A percentile compares a stretch with the other conserved stretches of the same genome.
Conservation (phyloP, 1,284 basidiomycete genomes). For the Cryptococcus hybrid region DNA sequence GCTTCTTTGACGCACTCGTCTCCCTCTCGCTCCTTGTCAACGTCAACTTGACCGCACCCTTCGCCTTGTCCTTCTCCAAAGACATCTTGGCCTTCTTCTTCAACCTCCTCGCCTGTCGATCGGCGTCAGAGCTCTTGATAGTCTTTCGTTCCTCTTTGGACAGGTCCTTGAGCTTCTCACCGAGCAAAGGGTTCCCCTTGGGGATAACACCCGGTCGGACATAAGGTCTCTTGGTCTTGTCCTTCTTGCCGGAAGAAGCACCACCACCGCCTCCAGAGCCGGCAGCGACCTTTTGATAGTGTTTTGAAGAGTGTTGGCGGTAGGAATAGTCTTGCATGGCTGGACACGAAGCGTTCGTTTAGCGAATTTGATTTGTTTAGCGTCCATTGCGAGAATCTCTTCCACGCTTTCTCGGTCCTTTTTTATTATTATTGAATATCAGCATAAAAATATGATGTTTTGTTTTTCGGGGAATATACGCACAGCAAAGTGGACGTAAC, state of each 20-base stretch:
- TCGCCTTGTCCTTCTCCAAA: conserved; percentile 66
- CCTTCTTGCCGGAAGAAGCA: too few relatives aligned
- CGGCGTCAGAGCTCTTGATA: conserved; percentile 70
- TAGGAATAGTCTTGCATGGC: conserved; percentile 65
- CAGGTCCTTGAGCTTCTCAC: conserved; percentile 68
- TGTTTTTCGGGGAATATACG: conserved; percentile 40
- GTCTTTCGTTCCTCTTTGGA: conserved; percentile 83
- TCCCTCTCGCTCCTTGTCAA: conserved; percentile 31
- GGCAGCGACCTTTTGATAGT: conserved; percentile 20
- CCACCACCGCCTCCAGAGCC: neutral
- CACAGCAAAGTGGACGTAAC: conserved; percentile 85
- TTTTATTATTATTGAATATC: conserved; percentile 53
- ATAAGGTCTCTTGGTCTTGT: conserved; percentile 2
- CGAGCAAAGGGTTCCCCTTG: conserved; percentile 75
- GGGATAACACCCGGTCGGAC: conserved; percentile 50
- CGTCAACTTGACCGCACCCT: conserved; percentile 34
- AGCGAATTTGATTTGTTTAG: conserved; percentile 76
- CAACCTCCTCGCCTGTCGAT: conserved; percentile 73
- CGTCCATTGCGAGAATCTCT: conserved; percentile 75
- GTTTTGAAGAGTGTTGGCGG: conserved; percentile 19
- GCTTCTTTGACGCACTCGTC: conserved; percentile 12
- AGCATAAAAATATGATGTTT: neutral
- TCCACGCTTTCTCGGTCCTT: conserved; percentile 87
- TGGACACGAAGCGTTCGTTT: conserved; percentile 86
- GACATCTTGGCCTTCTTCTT: conserved; percentile 68